Conservation (phyloP, 495 filamentous ascomycete genomes). For the Tuber umbilicatum region DNA sequence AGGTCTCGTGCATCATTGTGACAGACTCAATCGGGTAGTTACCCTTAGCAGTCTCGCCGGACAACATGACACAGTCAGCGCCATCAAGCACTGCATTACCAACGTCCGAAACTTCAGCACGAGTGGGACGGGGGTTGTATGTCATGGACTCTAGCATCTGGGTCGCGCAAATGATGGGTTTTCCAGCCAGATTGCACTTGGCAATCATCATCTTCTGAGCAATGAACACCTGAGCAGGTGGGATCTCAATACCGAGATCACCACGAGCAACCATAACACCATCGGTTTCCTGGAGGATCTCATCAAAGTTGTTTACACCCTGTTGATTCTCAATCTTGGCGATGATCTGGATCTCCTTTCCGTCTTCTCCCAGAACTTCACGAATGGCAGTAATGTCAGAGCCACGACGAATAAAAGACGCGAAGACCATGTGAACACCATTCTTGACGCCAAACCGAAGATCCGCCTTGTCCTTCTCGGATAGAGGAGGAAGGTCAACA, state of each 20-base stretch:
- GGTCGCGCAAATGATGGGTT: conserved; percentile 85
- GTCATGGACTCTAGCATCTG: conserved; percentile 99
- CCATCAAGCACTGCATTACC: conserved; percentile 97
- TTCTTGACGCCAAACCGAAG: conserved; percentile 94
- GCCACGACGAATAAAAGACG: conserved; percentile 91
- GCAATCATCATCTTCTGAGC: conserved; percentile 99
- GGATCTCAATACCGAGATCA: conserved; percentile 97
- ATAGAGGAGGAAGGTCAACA: conserved; percentile 93
- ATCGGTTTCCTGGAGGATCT: conserved; percentile 92
- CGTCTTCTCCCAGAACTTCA: conserved; percentile 82
- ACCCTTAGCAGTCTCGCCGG: conserved; percentile 97
- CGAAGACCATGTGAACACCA: conserved; percentile 97
- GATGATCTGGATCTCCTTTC: conserved; percentile 96
- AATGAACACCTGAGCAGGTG: conserved; percentile 94
- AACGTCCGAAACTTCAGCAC: conserved; percentile 96
- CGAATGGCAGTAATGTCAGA: conserved; percentile 89
- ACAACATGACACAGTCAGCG: conserved; percentile 99
- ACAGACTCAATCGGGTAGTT: conserved; percentile 89
- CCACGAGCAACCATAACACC: conserved; percentile 99
- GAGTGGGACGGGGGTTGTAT: conserved; percentile 95
- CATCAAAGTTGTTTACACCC: conserved; percentile 97
- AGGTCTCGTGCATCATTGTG: conserved; percentile 95
- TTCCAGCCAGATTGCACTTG: conserved; percentile 99
- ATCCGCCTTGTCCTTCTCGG: conserved; percentile 96
- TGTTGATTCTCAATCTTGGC: conserved; percentile 99